Conservation (phyloP, 176 grass and related monocot species). For the Bromus sterilis region DNA sequence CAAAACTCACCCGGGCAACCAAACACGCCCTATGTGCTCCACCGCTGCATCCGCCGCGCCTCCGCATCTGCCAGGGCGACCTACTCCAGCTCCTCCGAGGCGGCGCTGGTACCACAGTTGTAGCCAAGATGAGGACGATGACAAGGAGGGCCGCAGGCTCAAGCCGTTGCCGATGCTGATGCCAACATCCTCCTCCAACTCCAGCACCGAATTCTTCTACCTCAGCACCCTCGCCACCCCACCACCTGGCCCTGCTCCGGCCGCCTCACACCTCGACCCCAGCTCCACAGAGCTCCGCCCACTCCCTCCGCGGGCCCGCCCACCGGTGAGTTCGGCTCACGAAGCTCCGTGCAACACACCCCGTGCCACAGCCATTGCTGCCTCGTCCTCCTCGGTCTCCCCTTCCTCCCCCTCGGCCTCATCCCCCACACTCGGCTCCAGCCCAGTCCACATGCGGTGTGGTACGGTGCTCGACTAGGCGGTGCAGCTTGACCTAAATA, state of each 20-base stretch:
- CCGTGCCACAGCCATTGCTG: too few relatives aligned
- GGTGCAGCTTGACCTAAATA: too few relatives aligned
- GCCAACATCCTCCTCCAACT: constrained; percentile 45
- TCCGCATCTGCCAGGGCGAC: not conserved
- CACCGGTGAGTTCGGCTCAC: constrained; percentile 51
- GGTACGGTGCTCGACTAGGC: too few relatives aligned
- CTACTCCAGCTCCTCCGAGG: not conserved
- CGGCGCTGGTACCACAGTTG: too few relatives aligned
- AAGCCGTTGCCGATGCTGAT: constrained; percentile 49
- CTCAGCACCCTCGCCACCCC: constrained; percentile 45
- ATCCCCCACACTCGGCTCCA: constrained; percentile 39
- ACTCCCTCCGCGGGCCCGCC: constrained; percentile 40
- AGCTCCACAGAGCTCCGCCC: constrained; percentile 55
- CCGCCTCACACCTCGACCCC: not conserved
- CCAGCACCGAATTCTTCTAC: constrained; percentile 57
- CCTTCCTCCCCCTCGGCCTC: constrained; percentile 28
- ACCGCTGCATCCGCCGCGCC: too few relatives aligned
- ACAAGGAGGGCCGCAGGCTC: constrained; percentile 48
- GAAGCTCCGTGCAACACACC: too few relatives aligned
- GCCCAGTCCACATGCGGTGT: constrained; percentile 32
- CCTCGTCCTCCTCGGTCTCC: constrained; percentile 24
- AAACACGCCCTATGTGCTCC: too few relatives aligned
- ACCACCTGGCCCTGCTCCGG: not conserved
- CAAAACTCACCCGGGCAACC: too few relatives aligned
- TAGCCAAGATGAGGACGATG: too few relatives aligned